These are phyloP conservation scores for Schwanniomyces vanrijiae DNA, from an alignment of 805 yeast genomes.

Conservation along the genomic window DNA sequence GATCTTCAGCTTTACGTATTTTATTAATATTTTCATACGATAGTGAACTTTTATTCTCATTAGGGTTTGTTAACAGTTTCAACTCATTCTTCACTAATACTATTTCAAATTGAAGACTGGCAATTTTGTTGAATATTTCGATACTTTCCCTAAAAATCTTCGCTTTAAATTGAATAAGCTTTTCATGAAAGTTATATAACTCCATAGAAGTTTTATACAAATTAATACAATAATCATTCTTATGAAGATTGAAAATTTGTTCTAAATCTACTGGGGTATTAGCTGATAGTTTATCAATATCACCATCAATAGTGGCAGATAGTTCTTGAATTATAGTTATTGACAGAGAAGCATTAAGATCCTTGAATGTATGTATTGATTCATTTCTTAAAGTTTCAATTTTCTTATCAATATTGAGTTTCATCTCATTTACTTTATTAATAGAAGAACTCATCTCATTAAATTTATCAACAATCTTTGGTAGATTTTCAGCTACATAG, in stretches of 20 bases:
- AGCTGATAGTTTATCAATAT: constrained; percentile 11
- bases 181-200: constrained; percentile 32
- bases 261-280: constrained; percentile 9
- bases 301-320: constrained; percentile 7
- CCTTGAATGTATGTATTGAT: constrained; percentile 27
- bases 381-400: constrained; percentile 44
- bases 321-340: constrained; percentile 2
- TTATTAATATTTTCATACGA: constrained; percentile 20
- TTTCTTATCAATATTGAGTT: constrained; percentile 34
- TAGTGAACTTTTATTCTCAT: constrained; percentile 5
- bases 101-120: constrained; percentile 36
- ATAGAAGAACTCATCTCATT: constrained; percentile 33
- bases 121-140: constrained; percentile 29
- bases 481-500: constrained; percentile 26
- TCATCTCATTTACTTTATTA: constrained; percentile 36
- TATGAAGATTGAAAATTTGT: constrained; percentile 24
- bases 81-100: constrained; percentile 33
- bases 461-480: constrained; percentile 28
- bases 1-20: constrained; percentile 35
- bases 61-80: constrained; percentile 21
- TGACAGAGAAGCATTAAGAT: constrained; percentile 14
- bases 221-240: constrained; percentile 16
- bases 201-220: constrained; percentile 31
- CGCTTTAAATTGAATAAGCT: constrained; percentile 32
- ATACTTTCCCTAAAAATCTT: constrained; percentile 21